Percentiles rank a stretch among this genome's conserved stretches.
phyloP scores from a whole-genome alignment of 495 filamentous ascomycete species.

The Penicillium pulvis region DNA sequence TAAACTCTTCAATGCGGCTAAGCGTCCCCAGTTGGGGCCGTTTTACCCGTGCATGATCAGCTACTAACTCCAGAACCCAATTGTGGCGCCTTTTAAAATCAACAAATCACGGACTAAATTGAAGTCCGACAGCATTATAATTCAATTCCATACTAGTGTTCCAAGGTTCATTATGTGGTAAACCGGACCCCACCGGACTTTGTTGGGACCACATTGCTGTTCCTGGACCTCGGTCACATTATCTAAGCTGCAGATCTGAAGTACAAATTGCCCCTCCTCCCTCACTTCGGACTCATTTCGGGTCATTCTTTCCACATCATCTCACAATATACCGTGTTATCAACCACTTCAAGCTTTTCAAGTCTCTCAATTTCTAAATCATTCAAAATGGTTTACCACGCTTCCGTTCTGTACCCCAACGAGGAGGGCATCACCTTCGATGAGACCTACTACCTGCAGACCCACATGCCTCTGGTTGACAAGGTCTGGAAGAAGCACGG shows the following conservation, averaged over 20 bases:
- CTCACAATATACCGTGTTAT: no score
- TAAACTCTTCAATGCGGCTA: not conserved
- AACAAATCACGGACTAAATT: not conserved
- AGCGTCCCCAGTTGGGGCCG: not conserved
- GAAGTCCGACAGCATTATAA: not conserved
- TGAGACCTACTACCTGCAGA: conserved; percentile 29
- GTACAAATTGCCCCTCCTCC: conserved; percentile 5
- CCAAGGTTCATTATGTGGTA: not conserved
- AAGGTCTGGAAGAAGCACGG: conserved; percentile 23
- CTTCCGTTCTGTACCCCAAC: conserved; percentile 29
- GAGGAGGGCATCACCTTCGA: conserved; percentile 24
- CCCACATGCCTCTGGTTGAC: conserved; percentile 32
- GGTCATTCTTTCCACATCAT: no score
- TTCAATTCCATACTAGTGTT: not conserved
- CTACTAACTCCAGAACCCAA: not conserved
- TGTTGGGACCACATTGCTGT: not conserved
- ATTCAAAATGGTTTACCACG: conserved; percentile 23
- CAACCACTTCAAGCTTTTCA: not conserved
- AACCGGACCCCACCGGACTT: not conserved
- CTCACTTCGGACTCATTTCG: conserved; percentile 2
- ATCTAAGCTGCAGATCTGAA: not conserved
- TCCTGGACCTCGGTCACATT: not conserved
- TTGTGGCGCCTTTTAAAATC: not conserved
- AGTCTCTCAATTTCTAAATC: not conserved
- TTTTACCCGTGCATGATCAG: not conserved